These are phyloP conservation scores for Boletus reticulatus DNA, from an alignment of 768 basidiomycete species.

Conservation along the genomic window DNA sequence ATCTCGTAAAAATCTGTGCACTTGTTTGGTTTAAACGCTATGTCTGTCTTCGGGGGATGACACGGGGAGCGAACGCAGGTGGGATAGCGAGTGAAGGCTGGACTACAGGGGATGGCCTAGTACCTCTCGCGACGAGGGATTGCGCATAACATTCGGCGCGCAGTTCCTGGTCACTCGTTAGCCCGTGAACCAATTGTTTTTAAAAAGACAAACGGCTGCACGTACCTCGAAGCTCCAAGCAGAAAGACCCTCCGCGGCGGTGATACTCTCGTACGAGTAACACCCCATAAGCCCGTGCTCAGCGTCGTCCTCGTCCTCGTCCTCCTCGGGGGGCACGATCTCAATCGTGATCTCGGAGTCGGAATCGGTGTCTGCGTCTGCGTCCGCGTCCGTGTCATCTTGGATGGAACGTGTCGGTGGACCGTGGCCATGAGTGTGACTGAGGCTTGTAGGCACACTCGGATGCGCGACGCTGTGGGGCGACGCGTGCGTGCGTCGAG, in stretches of 20 bases:
- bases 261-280: slow-evolving; percentile 27
- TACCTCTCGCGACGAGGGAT: slow-evolving; percentile 24
- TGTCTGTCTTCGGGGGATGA: neutral
- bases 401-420: too few species aligned
- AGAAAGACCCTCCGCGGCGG: slow-evolving; percentile 20
- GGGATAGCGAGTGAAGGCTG: slow-evolving; percentile 25
- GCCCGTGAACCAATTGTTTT: neutral
- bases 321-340: neutral
- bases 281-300: neutral
- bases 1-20: neutral
- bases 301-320: neutral
- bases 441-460: too few species aligned
- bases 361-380: neutral
- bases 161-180: slow-evolving; percentile 16
- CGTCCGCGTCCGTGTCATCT: too few species aligned
- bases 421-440: too few species aligned
- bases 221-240: slow-evolving; percentile 32
- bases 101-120: slow-evolving; percentile 15
- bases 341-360: neutral
- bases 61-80: slow-evolving; percentile 26
- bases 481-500: slow-evolving; percentile 7
- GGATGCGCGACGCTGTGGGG: neutral
- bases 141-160: slow-evolving; percentile 32
- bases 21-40: neutral
- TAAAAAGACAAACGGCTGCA: neutral